A percentile compares a stretch with the other conserved stretches of the same genome.
phyloP scores from a whole-genome alignment of 306 rosid genomes.

The Pyrus pyrifolia region DNA sequence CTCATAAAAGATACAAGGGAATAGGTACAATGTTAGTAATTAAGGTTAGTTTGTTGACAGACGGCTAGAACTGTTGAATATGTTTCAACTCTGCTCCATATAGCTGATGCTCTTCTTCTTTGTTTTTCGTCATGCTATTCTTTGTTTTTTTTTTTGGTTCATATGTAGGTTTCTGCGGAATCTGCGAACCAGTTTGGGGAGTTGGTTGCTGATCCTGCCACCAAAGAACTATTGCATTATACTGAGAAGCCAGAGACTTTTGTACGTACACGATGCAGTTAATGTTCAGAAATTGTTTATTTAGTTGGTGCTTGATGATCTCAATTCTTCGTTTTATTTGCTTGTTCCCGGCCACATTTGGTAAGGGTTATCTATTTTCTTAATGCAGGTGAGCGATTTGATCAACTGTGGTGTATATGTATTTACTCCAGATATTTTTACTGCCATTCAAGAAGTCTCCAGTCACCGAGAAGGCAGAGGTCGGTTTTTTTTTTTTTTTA shows the following conservation, averaged over 20 bases:
- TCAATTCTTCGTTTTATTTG: not conserved
- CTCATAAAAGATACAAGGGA: conserved; percentile 38
- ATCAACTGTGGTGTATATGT: conserved; percentile 83
- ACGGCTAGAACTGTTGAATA: not conserved
- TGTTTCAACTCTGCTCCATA: not conserved
- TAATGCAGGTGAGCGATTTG: conserved; percentile 70
- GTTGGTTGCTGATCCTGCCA: conserved; percentile 86
- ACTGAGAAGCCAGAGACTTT: conserved; percentile 93
- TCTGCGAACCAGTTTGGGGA: conserved; percentile 87
- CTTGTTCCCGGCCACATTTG: conserved; percentile 9
- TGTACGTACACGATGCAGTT: conserved; percentile 10
- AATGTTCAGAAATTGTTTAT: not conserved
- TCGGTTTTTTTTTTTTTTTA: conserved; percentile 21
- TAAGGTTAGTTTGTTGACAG: conserved; percentile 24
- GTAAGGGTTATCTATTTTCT: conserved; percentile 11
- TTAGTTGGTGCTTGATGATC: conserved; percentile 4
- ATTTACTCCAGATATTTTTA: conserved; percentile 67
- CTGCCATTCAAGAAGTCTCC: conserved; percentile 56
- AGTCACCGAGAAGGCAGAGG: conserved; percentile 74
- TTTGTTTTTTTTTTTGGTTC: not conserved
- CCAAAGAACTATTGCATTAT: conserved; percentile 89
- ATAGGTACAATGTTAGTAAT: conserved; percentile 48
- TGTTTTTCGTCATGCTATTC: not conserved
- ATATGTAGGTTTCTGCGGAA: conserved; percentile 81
- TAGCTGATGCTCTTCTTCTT: not conserved